A percentile compares a stretch with the other conserved stretches of the same genome.
Conservation (phyloP, 2,329 filamentous ascomycete species). For the Aspergillus japonicus region DNA sequence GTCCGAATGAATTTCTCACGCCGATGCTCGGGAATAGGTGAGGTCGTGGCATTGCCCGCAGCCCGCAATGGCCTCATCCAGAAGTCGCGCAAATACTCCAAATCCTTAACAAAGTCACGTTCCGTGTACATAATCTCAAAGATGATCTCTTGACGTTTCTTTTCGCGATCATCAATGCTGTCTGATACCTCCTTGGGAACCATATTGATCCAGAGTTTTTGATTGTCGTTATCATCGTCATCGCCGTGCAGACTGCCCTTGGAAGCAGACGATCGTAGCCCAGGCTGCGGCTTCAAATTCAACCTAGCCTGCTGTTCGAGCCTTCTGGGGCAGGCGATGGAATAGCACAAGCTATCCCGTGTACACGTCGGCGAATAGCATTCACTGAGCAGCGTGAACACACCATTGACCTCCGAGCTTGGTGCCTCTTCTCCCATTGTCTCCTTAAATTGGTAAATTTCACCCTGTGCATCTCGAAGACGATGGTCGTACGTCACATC, state of each 20-base stretch:
- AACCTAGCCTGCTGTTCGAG: slow-evolving; percentile 92
- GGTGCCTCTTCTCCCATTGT: slow-evolving; percentile 75
- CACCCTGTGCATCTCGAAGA: slow-evolving; percentile 85
- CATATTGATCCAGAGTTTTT: slow-evolving; percentile 99
- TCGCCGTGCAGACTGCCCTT: slow-evolving; percentile 71
- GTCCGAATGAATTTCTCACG: slow-evolving; percentile 88
- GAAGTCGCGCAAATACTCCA: slow-evolving; percentile 96
- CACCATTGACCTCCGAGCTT: slow-evolving; percentile 78
- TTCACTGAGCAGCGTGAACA: slow-evolving; percentile 93
- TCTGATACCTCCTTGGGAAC: slow-evolving; percentile 94
- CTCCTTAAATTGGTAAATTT: slow-evolving; percentile 96
- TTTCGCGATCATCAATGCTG: slow-evolving; percentile 82
- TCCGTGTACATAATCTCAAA: slow-evolving; percentile 99
- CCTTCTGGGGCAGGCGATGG: slow-evolving; percentile 89
- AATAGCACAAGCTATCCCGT: slow-evolving; percentile 92
- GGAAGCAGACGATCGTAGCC: slow-evolving; percentile 71
- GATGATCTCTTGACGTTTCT: slow-evolving; percentile 97
- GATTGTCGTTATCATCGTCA: slow-evolving; percentile 86
- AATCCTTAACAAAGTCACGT: slow-evolving; percentile 96
- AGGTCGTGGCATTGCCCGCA: slow-evolving; percentile 61
- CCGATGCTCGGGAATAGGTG: slow-evolving; percentile 83
- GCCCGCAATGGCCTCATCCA: slow-evolving; percentile 92
- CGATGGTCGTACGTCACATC: slow-evolving; percentile 98
- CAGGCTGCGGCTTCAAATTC: slow-evolving; percentile 89
- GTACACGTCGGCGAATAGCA: slow-evolving; percentile 98